A percentile compares a stretch with the other conserved stretches of the same genome.
These are phyloP conservation scores for Scleromitrula shiraiana DNA, from an alignment of 2,329 filamentous ascomycete species.

Conservation along the genomic window DNA sequence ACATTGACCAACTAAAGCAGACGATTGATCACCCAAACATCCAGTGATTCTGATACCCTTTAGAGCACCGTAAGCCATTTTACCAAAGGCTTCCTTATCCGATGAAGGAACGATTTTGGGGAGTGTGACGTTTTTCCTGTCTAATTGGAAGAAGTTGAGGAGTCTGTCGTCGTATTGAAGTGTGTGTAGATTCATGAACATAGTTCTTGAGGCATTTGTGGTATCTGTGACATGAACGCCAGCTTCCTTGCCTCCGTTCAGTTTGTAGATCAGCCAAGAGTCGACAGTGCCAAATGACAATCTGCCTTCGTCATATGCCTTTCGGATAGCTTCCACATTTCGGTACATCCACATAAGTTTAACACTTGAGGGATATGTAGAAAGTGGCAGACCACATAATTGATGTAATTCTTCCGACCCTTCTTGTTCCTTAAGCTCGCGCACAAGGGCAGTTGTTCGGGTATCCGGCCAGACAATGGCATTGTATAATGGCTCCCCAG, in stretches of 20 bases:
- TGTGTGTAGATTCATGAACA: slow-evolving; percentile 79
- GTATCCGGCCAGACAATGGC: slow-evolving; percentile 84
- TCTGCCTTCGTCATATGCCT: slow-evolving; percentile 63
- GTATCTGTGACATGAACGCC: slow-evolving; percentile 69
- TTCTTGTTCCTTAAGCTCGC: slow-evolving; percentile 59
- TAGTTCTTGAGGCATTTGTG: slow-evolving; percentile 76
- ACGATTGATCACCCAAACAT: slow-evolving; percentile 73
- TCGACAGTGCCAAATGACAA: slow-evolving; percentile 76
- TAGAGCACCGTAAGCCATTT: slow-evolving; percentile 55
- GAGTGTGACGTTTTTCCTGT: slow-evolving; percentile 59
- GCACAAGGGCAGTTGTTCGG: slow-evolving; percentile 62
- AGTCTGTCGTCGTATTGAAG: slow-evolving; percentile 67
- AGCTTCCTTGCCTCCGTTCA: slow-evolving; percentile 61
- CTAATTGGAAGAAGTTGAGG: slow-evolving; percentile 67
- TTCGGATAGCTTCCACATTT: slow-evolving; percentile 56
- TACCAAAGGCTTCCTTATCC: slow-evolving; percentile 64
- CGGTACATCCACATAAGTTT: slow-evolving; percentile 72
- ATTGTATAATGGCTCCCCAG: slow-evolving; percentile 69
- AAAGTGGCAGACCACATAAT: slow-evolving; percentile 69
- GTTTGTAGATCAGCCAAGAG: slow-evolving; percentile 71
- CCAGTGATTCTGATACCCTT: slow-evolving; percentile 65
- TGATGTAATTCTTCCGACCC: slow-evolving; percentile 59
- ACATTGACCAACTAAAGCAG: slow-evolving; percentile 72
- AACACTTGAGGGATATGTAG: slow-evolving; percentile 72
- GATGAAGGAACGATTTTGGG: slow-evolving; percentile 72